Conservation (phyloP, 1,139 yeast species). For the Lodderomyces elongisporus region DNA sequence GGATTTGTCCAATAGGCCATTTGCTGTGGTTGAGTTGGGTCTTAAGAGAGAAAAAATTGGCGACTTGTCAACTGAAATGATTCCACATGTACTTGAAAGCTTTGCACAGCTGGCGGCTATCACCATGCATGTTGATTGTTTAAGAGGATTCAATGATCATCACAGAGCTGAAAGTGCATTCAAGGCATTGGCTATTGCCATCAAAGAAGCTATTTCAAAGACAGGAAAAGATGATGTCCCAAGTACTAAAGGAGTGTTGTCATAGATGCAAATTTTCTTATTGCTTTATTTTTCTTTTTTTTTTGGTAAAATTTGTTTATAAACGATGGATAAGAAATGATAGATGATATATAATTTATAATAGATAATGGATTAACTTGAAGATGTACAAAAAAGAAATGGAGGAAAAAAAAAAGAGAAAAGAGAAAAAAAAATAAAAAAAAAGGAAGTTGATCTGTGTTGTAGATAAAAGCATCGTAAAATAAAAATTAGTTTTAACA, state of each 20-base stretch:
- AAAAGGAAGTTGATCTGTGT: too few relatives aligned
- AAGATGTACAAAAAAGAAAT: too few relatives aligned
- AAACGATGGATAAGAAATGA: too few relatives aligned
- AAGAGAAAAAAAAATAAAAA: too few relatives aligned
- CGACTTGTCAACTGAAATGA: constrained; percentile 90
- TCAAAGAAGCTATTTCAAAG: constrained; percentile 75
- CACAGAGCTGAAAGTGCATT: constrained; percentile 95
- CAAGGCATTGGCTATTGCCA: constrained; percentile 90
- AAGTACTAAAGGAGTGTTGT: constrained; percentile 90
- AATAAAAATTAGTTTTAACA: too few relatives aligned
- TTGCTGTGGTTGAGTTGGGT: constrained; percentile 83
- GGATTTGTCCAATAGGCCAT: constrained; percentile 89
- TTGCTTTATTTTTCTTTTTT: too few relatives aligned
- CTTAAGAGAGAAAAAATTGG: constrained; percentile 91
- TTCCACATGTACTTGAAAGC: constrained; percentile 90
- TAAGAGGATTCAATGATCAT: constrained; percentile 91
- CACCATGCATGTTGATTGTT: constrained; percentile 89
- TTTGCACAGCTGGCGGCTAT: constrained; percentile 90
- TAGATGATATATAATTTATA: too few relatives aligned
- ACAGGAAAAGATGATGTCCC: constrained; percentile 92
- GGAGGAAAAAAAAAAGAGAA: too few relatives aligned
- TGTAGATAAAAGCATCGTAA: too few relatives aligned
- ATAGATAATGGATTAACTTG: too few relatives aligned
- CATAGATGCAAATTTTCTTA: constrained; percentile 32
- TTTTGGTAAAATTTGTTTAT: too few relatives aligned